Conservation (phyloP, 2,329 filamentous ascomycete species). For the Mycosphaerella sp. region DNA sequence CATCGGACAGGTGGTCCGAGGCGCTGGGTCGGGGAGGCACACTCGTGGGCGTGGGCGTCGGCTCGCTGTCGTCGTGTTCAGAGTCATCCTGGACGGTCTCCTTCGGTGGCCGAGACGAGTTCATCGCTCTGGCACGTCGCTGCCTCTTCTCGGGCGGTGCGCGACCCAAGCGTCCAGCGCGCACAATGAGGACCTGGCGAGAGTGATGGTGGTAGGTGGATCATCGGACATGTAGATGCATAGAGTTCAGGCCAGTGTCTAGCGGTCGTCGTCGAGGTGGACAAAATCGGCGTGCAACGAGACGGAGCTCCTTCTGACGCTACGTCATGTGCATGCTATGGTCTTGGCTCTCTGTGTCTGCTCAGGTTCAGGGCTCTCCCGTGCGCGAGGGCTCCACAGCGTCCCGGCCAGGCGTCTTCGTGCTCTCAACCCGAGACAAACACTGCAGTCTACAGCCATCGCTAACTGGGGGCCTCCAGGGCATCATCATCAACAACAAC, state of each 20-base stretch:
- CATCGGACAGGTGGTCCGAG: background rate
- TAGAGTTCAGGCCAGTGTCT: background rate
- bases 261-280: background rate
- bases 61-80: conserved; percentile 21
- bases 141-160: background rate
- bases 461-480: no score
- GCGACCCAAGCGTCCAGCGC: conserved; percentile 3
- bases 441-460: no score
- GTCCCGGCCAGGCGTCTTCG: no score
- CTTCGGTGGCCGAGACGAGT: conserved; percentile 16
- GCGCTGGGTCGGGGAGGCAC: conserved; percentile 7
- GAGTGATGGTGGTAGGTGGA: background rate
- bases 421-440: no score
- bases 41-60: conserved; percentile 17
- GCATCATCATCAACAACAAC: no score
- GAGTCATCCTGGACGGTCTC: conserved; percentile 16
- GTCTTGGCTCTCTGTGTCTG: no score
- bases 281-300: background rate
- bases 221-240: conserved; percentile 6
- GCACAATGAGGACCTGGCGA: background rate
- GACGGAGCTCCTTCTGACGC: background rate
- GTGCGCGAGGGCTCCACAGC: no score
- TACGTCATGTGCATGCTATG: background rate
- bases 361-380: no score
- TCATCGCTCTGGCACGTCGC: conserved; percentile 18